phyloP scores from a whole-genome alignment of 164 flowering plant genomes.

The Magnolia sinica region DNA sequence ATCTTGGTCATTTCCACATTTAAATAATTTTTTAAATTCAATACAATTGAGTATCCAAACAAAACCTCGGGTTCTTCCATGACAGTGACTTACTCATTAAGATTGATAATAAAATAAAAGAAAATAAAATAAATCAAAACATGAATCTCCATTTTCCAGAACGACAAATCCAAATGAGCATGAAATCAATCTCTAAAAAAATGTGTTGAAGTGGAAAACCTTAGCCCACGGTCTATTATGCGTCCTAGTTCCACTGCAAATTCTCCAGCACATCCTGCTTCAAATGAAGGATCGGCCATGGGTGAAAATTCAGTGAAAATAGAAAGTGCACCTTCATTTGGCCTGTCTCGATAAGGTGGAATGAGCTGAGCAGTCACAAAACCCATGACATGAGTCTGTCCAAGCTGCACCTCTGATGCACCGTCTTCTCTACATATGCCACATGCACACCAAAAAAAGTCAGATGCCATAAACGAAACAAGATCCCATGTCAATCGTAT shows the following conservation, averaged over 20 bases:
- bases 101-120: no score
- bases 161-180: background rate
- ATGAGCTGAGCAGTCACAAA: constrained; percentile 78
- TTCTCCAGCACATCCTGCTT: constrained; percentile 94
- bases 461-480: background rate
- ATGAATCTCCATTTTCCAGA: background rate
- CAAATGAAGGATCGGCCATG: constrained; percentile 98
- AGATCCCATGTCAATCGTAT: background rate
- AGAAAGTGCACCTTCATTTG: constrained; percentile 82
- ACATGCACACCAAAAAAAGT: background rate
- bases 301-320: constrained; percentile 93
- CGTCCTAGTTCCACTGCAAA: constrained; percentile 90
- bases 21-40: no score
- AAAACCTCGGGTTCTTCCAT: no score
- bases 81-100: no score
- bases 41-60: no score
- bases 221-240: constrained; percentile 81
- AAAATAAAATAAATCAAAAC: no score
- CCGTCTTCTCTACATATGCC: constrained; percentile 70
- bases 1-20: no score
- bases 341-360: constrained; percentile 86
- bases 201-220: constrained; percentile 32
- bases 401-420: constrained; percentile 85
- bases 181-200: constrained; percentile 1
- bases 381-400: constrained; percentile 88